Conservation (phyloP, 148 eudicot genomes). For the Tetragonia tetragonoides region DNA sequence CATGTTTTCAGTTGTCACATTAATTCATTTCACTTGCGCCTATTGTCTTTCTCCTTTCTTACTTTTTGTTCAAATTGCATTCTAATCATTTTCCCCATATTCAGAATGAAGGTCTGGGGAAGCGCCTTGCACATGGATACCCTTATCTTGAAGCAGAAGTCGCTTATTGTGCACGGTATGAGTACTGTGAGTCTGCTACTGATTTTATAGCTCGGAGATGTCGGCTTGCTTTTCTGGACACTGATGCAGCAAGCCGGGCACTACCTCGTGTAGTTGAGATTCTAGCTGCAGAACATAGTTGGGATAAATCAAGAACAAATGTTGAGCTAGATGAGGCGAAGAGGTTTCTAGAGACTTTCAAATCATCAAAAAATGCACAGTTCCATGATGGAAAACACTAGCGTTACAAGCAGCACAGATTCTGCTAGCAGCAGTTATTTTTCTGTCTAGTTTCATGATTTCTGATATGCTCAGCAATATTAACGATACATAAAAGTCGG, state of each 20-base stretch:
- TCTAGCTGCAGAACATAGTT: conserved; percentile 76
- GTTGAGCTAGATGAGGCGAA: conserved; percentile 53
- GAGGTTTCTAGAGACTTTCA: conserved; percentile 80
- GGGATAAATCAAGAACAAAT: conserved; percentile 78
- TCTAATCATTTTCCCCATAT: neutral
- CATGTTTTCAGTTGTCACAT: too few species aligned
- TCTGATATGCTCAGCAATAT: too few species aligned
- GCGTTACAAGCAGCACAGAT: neutral
- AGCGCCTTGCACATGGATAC: conserved; percentile 97
- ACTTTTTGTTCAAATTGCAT: neutral
- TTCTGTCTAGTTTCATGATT: too few species aligned
- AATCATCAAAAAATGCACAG: conserved; percentile 90
- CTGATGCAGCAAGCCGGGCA: conserved; percentile 86
- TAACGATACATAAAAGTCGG: too few species aligned
- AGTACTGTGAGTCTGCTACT: conserved; percentile 89
- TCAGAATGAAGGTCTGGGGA: conserved; percentile 91
- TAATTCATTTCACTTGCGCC: too few species aligned
- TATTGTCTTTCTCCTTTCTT: too few species aligned
- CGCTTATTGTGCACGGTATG: conserved; percentile 93
- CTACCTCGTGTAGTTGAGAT: conserved; percentile 77
- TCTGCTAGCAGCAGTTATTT: too few species aligned
- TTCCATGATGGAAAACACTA: conserved; percentile 89
- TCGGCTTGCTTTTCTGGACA: conserved; percentile 95
- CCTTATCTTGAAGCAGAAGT: conserved; percentile 96
- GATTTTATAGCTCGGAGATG: conserved; percentile 91